Evolutionary conservation across 2,329 filamentous ascomycete genomes (phyloP).

Genomic region (Calonectria pseudoturangicola): DNA sequence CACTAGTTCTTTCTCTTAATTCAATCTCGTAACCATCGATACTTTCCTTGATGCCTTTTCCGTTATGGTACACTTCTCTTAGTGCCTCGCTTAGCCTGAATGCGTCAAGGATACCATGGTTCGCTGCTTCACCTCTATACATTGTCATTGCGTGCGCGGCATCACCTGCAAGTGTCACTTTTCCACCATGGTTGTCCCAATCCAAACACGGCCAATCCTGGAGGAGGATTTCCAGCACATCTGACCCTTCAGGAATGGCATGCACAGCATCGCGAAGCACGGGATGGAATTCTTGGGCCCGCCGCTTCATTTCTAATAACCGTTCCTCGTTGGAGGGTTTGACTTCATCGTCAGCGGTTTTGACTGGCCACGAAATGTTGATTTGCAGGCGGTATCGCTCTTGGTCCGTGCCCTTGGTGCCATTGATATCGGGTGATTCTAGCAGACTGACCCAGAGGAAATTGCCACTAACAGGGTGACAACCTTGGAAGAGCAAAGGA

Average conservation of each 20-base stretch:
- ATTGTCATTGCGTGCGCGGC: slow-evolving; percentile 77
- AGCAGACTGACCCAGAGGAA: slow-evolving; percentile 71
- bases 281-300: slow-evolving; percentile 57
- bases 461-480: slow-evolving; percentile 69
- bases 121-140: slow-evolving; percentile 65
- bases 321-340: slow-evolving; percentile 56
- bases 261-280: slow-evolving; percentile 65
- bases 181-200: slow-evolving; percentile 66
- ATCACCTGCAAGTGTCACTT: slow-evolving; percentile 71
- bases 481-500: slow-evolving; percentile 72
- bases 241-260: slow-evolving; percentile 64
- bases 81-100: slow-evolving; percentile 54
- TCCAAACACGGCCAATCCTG: slow-evolving; percentile 61
- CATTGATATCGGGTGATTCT: slow-evolving; percentile 62
- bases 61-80: slow-evolving; percentile 42
- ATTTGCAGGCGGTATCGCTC: slow-evolving; percentile 66
- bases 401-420: slow-evolving; percentile 55
- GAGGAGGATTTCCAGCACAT: slow-evolving; percentile 60
- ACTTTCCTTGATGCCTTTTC: slow-evolving; percentile 35
- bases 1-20: slow-evolving; percentile 54
- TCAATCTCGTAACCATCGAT: slow-evolving; percentile 57
- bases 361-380: slow-evolving; percentile 67
- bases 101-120: slow-evolving; percentile 64
- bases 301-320: slow-evolving; percentile 63
- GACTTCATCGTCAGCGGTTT: slow-evolving; percentile 57